Evolutionary conservation across 2,329 filamentous ascomycete genomes (phyloP), one percentile per base, ranked within the genome.

Genomic region (Talaromyces albobiverticillius): DNA sequence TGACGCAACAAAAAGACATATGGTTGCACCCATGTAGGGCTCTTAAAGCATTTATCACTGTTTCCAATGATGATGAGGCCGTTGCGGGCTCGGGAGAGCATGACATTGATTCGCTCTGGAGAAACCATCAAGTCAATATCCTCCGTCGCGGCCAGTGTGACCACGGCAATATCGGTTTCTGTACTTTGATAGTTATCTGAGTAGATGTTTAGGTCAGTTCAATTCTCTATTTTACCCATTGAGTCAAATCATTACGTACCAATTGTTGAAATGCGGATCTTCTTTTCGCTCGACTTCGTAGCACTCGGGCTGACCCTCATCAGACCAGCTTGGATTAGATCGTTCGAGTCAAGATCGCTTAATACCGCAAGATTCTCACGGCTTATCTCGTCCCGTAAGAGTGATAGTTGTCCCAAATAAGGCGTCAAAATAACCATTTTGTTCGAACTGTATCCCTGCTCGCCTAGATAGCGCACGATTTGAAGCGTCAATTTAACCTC

Each of bases 41-140:
- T 82, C 2, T 74, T 71, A 61, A 82, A 76, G 59, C 90, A 90
- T 0, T 88, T 91, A 34, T 81, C 70, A 54, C 82, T 78, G 62
- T 89, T 89, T 0, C 88, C 86, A 46, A 90, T 80, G 59, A 92
- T 73, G n/a, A 90, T 80, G 13, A 91, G 65, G 0, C 75, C 81
- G 51, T 87, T 73, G 1, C 85, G 76, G 0, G 88, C 87, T 56
- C 88, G 75, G 0, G 87, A 87, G 1, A 89, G 67, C 1, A 91
- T 67, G 0, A 91, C 87, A 18, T 90, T 90, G 0, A 90, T 65
- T 0, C 88, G 76, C 59, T 90, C 81, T 0, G 82, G 82, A 0
- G 84, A 76, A 0, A 72, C 64, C 76, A 91, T 83, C 64, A 91
- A 91, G 0, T 88, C 88, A 29, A 90, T 88, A 1, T 90, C 83